A percentile compares a stretch with the other conserved stretches of the same genome.
Conservation (phyloP, 1,284 basidiomycete genomes). For the Leccinum subatratum region DNA sequence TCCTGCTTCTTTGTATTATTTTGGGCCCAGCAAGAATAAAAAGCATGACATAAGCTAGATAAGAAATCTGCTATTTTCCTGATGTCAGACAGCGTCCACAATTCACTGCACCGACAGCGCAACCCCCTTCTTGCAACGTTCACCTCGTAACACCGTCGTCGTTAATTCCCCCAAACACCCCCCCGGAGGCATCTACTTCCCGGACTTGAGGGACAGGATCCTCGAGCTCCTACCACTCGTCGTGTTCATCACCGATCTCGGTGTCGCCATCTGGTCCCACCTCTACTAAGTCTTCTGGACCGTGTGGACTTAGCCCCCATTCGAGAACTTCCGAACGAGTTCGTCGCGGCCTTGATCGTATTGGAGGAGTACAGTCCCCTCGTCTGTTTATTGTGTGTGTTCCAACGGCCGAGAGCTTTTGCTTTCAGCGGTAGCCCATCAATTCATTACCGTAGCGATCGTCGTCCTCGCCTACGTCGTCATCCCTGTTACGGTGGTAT, state of each 20-base stretch:
- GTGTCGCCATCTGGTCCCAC: slow-evolving; percentile 14
- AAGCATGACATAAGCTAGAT: neutral
- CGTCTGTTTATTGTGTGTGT: no score
- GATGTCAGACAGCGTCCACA: neutral
- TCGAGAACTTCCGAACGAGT: slow-evolving; percentile 24
- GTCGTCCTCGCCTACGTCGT: slow-evolving; percentile 15
- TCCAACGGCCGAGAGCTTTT: neutral
- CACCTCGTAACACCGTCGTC: neutral
- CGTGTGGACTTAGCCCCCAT: slow-evolving; percentile 25
- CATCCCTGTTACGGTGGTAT: slow-evolving; percentile 1
- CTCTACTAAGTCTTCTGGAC: slow-evolving; percentile 8
- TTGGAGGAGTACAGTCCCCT: slow-evolving; percentile 20
- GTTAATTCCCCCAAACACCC: slow-evolving; percentile 18
- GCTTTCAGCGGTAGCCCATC: slow-evolving; percentile 16
- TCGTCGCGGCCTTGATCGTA: slow-evolving; percentile 12
- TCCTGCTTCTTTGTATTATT: neutral
- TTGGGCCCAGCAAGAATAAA: neutral
- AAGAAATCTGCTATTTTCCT: neutral
- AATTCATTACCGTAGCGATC: slow-evolving; percentile 10
- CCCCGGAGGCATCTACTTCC: slow-evolving; percentile 21
- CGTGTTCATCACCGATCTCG: slow-evolving; percentile 11
- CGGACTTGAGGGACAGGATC: slow-evolving; percentile 15
- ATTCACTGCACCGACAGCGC: neutral
- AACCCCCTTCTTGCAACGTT: neutral
- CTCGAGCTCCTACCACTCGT: slow-evolving; percentile 13